Evolutionary conservation across 139 green algal genomes (phyloP), one percentile per base, ranked within the genome.

Genomic region (Limnomonas spitsbergensis): DNA sequence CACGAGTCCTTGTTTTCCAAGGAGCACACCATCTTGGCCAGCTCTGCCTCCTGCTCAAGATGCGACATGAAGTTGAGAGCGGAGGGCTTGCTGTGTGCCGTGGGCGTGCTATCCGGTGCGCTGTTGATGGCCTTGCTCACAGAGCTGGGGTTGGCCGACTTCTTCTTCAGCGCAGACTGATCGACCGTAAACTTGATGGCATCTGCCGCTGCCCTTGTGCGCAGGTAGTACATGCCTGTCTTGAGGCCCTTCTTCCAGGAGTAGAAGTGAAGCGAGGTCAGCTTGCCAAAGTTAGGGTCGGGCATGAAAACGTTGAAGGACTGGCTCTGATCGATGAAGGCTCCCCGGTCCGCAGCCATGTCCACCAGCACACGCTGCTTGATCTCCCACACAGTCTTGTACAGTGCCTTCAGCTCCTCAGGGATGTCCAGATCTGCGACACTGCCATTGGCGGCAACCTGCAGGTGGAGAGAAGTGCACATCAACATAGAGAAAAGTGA

Each of bases 311-410:
- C 97, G 68, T 88, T 88, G 90, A 99, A 98, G 54, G 84, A 94
- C 86, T 98, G 95, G 78, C 82, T 93, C 90, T 99, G 96, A 85
- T 99, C 96, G 74, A 99, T 99, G 88, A 92, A 99, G 1, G 96
- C 96, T 27, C 96, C 96, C 27, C 96, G 87, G 86, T 98, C 96
- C 6, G 95, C 96, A 7, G 96, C 96, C 95, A 99, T 99, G 92
- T 99, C 95, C 36, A 99, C 95, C 69, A 99, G 87, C 36, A 88
- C 79, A 32, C 90, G 85, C 90, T 98, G 94, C 90, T 98, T 98
- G 85, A 99, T 98, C 89, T 99, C 96, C 96, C 96, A 99, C 54
- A 98, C 96, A 34, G 96, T 99, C 92, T 98, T 98, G 90, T 99
- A 99, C 68, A 99, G 89, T 4, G 52, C 75, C 90, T 98, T 98